Percentiles rank a stretch among this genome's conserved stretches.
Evolutionary conservation across 2,329 filamentous ascomycete genomes (phyloP).

Genomic region (Teratosphaeria pseudoeucalypti): DNA sequence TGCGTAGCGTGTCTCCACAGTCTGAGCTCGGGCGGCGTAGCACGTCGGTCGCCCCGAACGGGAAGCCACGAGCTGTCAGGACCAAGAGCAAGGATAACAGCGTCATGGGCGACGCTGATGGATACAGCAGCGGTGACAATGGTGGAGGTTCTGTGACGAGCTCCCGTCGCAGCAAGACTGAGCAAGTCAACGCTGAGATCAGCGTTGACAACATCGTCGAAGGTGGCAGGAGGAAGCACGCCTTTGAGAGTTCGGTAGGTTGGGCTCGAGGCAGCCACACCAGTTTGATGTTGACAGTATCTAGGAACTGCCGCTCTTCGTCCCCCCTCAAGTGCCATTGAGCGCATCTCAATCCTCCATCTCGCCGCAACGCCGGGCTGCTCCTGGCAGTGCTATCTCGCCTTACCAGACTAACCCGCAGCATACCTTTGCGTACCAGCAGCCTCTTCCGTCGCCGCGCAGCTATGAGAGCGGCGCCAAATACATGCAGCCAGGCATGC

Average conservation of each 20-base stretch:
- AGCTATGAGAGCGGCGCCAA: constrained; percentile 44
- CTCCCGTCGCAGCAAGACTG: constrained; percentile 65
- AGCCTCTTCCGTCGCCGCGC: constrained; percentile 74
- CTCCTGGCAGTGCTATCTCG: constrained; percentile 59
- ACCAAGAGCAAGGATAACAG: constrained; percentile 43
- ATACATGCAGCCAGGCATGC: constrained; percentile 13
- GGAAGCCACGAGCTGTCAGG: constrained; percentile 45
- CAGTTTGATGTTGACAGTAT: neutral
- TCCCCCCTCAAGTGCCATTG: constrained; percentile 84
- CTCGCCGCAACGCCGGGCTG: constrained; percentile 74
- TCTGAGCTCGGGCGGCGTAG: constrained; percentile 63
- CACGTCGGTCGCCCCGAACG: constrained; percentile 58
- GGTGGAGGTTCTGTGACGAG: constrained; percentile 61
- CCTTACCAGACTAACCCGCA: constrained; percentile 68
- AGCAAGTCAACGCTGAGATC: constrained; percentile 91
- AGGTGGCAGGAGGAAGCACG: constrained; percentile 85
- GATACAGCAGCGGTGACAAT: constrained; percentile 81
- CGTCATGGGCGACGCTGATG: constrained; percentile 49
- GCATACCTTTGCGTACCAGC: constrained; percentile 68
- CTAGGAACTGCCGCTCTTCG: constrained; percentile 91
- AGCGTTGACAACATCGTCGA: constrained; percentile 97
- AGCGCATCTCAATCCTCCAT: constrained; percentile 96
- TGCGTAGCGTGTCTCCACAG: constrained; percentile 69
- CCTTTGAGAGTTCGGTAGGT: constrained; percentile 93
- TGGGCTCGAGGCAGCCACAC: neutral